Evolutionary conservation across 192 early-diverging fungal species (phyloP).

Genomic region (Fimicolochytrium jonesii): DNA sequence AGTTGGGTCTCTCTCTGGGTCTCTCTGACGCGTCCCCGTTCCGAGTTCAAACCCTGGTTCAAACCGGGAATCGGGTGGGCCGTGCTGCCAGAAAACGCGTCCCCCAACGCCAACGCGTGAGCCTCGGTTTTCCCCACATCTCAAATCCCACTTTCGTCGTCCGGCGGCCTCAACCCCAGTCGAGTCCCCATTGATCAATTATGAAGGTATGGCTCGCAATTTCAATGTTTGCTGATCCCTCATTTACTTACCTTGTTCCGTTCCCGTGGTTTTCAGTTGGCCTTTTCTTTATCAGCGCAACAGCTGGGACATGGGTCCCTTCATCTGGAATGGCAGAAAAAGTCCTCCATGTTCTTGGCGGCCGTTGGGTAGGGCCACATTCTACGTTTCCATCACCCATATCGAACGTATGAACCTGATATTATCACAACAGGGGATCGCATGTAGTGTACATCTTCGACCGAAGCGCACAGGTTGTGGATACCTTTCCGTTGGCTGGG

Average conservation of each 20-base stretch:
- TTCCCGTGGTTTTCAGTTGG: constrained; percentile 3
- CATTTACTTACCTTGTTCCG: neutral
- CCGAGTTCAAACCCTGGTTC: too few species aligned
- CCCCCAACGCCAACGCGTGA: too few species aligned
- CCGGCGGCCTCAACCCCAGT: too few species aligned
- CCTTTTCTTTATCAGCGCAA: constrained; percentile 12
- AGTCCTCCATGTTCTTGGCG: constrained; percentile 27
- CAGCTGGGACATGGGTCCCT: constrained; percentile 20
- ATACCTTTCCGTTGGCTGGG: constrained; percentile 30
- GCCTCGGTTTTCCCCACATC: too few species aligned
- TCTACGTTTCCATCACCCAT: neutral
- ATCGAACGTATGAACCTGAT: neutral
- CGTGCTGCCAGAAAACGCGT: too few species aligned
- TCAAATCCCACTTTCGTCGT: too few species aligned
- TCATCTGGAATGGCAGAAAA: constrained; percentile 39
- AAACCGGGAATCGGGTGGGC: too few species aligned
- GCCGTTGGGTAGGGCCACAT: constrained; percentile 27
- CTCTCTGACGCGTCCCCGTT: too few species aligned
- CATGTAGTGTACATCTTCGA: constrained; percentile 29
- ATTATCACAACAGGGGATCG: neutral
- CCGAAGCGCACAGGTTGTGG: constrained; percentile 28
- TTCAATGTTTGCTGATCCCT: too few species aligned
- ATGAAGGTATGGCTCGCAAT: neutral
- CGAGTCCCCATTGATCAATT: too few species aligned
- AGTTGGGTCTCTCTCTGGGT: too few species aligned